phyloP scores from a whole-genome alignment of 352 stramenopile species.

The Albugo candida region DNA sequence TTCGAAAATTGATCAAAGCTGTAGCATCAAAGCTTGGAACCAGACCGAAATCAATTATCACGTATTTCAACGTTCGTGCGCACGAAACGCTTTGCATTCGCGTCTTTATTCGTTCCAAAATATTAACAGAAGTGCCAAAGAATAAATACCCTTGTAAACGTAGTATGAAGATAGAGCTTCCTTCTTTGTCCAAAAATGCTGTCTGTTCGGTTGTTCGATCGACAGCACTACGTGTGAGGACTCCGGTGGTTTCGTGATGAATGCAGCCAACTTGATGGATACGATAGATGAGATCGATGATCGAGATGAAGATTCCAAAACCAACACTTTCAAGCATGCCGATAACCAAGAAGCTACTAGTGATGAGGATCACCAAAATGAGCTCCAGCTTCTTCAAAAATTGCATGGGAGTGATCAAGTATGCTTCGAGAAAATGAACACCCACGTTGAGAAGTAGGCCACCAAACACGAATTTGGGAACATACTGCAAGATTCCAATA shows the following conservation, averaged over 20 bases:
- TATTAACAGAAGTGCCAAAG: constrained; percentile 64
- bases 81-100: constrained; percentile 29
- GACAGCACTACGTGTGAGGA: constrained; percentile 36
- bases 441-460: constrained; percentile 53
- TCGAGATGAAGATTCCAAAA: constrained; percentile 58
- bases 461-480: constrained; percentile 72
- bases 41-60: constrained; percentile 65
- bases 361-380: constrained; percentile 40
- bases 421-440: constrained; percentile 59
- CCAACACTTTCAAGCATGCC: constrained; percentile 56
- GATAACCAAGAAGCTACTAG: constrained; percentile 42
- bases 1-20: constrained; percentile 55
- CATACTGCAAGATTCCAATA: constrained; percentile 42
- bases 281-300: constrained; percentile 56
- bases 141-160: constrained; percentile 64
- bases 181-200: constrained; percentile 26
- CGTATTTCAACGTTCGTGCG: constrained; percentile 31
- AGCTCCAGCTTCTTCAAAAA: constrained; percentile 58
- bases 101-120: constrained; percentile 54
- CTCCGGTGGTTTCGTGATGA: constrained; percentile 49
- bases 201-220: constrained; percentile 43
- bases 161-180: constrained; percentile 44
- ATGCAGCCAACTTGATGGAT: constrained; percentile 64
- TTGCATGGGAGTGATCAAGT: constrained; percentile 43
- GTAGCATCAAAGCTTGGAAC: constrained; percentile 61